Evolutionary conservation across 1,139 yeast genomes (phyloP).

Genomic region (Candida sp.): DNA sequence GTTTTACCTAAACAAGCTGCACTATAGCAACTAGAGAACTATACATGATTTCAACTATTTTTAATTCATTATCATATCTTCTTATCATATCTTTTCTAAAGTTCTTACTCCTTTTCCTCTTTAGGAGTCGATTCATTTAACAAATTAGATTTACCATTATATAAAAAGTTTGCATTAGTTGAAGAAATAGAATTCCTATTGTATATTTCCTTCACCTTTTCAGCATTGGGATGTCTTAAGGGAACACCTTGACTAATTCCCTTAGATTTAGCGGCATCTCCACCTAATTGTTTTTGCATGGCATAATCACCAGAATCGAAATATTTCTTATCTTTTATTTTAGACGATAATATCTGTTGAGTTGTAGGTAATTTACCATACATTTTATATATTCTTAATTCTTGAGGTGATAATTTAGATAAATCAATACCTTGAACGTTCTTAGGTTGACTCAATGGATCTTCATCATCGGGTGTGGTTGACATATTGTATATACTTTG

Average conservation of each 20-base stretch:
- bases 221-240: constrained; percentile 47
- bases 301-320: constrained; percentile 99
- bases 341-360: constrained; percentile 76
- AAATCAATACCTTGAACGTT: constrained; percentile 51
- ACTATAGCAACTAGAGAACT: too few relatives aligned
- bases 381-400: constrained; percentile 65
- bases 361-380: constrained; percentile 90
- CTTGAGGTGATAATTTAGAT: constrained; percentile 63
- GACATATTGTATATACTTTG: neutral
- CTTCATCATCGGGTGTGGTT: constrained; percentile 28
- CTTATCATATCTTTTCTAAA: too few relatives aligned
- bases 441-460: constrained; percentile 46
- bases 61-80: too few relatives aligned
- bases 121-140: constrained; percentile 41
- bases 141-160: constrained; percentile 45
- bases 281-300: constrained; percentile 61
- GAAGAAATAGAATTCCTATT: constrained; percentile 45
- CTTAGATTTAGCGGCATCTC: constrained; percentile 12
- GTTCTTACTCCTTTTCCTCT: constrained; percentile 16
- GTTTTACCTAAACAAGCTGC: too few relatives aligned
- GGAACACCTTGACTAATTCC: constrained; percentile 32
- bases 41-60: too few relatives aligned
- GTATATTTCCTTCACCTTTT: constrained; percentile 45
- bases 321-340: constrained; percentile 84
- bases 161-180: constrained; percentile 40